Percentiles rank a stretch among this genome's conserved stretches.
Evolutionary conservation across 768 basidiomycete species (phyloP).

Genomic region (Brasilioporus rufonigricans): DNA sequence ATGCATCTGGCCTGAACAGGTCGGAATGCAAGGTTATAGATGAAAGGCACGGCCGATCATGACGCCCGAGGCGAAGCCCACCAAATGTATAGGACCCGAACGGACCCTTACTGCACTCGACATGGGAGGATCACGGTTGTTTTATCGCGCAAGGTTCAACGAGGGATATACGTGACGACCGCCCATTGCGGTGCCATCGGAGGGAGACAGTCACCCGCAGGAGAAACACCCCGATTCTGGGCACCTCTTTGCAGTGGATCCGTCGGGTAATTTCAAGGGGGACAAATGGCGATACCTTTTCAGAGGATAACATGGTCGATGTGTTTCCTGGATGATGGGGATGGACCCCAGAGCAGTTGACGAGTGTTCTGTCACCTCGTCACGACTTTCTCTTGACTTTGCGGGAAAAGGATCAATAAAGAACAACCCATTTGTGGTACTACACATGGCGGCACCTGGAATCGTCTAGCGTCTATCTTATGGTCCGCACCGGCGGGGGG

Average conservation of each 20-base stretch:
- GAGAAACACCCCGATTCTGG: slow-evolving; percentile 36
- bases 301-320: slow-evolving; percentile 11
- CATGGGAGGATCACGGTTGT: too few species aligned
- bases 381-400: too few species aligned
- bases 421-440: not conserved
- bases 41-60: too few species aligned
- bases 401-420: not conserved
- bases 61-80: too few species aligned
- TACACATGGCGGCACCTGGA: not conserved
- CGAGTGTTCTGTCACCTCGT: too few species aligned
- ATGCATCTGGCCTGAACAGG: too few species aligned
- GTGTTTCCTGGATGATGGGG: not conserved
- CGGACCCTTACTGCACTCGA: slow-evolving; percentile 24
- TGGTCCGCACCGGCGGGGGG: not conserved
- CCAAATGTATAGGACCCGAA: too few species aligned
- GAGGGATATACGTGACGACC: slow-evolving; percentile 59
- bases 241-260: slow-evolving; percentile 29
- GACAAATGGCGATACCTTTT: slow-evolving; percentile 24
- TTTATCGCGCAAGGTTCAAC: slow-evolving; percentile 57
- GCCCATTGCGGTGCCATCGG: slow-evolving; percentile 59
- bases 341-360: too few species aligned
- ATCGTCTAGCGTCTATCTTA: not conserved
- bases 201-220: slow-evolving; percentile 43
- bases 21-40: too few species aligned
- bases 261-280: slow-evolving; percentile 27